Base-by-base conservation (phyloP, 2,329 filamentous ascomycete genomes). In the Plectosphaerella sp. region DNA sequence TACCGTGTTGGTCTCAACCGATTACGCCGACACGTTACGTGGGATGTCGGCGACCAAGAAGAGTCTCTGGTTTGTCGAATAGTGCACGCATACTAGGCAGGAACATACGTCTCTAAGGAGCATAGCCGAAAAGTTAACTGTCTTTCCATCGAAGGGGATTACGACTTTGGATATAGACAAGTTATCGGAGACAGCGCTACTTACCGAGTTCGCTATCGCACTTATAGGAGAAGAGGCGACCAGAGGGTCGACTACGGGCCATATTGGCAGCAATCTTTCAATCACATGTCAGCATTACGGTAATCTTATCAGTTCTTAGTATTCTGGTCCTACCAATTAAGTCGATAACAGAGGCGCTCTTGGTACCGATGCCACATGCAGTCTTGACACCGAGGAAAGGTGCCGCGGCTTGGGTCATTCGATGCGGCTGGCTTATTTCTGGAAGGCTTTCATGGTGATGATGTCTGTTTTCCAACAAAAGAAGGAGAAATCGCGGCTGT, bases 31-130 rank as follows among this genome's bases (percentile, higher is more conserved):
- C 9, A 51, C 39, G n/a, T 47, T 18, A 3, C 14, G 10, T 12
- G 50, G 50, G 16, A 51, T 48, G 45, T 51, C 50, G 45, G 50
- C 50, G 12, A 16, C 33, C 2, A 43, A 47, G 50, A 51, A 51
- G 11, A 48, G 33, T 24, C 50, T 47, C 33, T 51, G 50, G 25
- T 51, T 47, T 18, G 50, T 47, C 11, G 50, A 47, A 14, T 37
- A 9, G 18, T 51, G 50, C 4, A 51, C 45, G 25, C 50, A 51
- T 3, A 16, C 9, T 10, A 43, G 45, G n/a, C 50, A 51, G 15
- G 33, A 20, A 33, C 50, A 51, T 3, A 43, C 10, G 45, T 51
- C 50, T 4, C 50, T 41, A 7, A 51, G 43, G 24, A 51, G 37
- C n/a, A 47, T 15, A 11, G 33, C 35, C 7, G 43, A 51, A 20